Base-by-base conservation (phyloP, 441 rosid genomes). In the Cnidoscolus chayamansa region DNA sequence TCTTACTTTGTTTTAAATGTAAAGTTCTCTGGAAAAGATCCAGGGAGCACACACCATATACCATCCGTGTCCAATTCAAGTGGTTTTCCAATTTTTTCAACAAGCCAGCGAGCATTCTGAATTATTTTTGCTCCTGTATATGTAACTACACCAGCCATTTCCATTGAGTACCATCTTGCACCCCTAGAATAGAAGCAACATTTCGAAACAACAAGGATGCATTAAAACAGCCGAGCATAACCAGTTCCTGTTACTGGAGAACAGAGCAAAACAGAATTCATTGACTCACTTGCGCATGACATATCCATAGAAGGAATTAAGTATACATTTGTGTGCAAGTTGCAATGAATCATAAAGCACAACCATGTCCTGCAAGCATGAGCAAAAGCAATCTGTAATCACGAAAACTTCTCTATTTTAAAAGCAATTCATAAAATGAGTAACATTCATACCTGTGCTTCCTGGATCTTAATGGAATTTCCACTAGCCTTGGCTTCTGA, bases 91-190 rank as follows among this genome's bases (percentile, higher is more conserved):
- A 96, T 96, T 85, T 88, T 89, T 72, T 96, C 97, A 81, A 96
- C 87, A 71, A 96, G 96, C 83, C 93, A 81, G 70, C 91, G 93
- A 75, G 99, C 99, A 81, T 88, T 91, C 81, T 96, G 99, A 78
- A 96, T 96, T 68, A 96, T 96, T 87, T 96, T 96, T 78, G 98
- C 99, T 76, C 99, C 99, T 68, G 98, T 96, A 80, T 96, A 93
- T 20, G 99, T 96, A 78, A 96, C 99, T 67, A 93, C 99, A 74
- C 99, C 98, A 77, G 99, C 99, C 99, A 96, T 96, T 89, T 96
- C 99, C 99, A 93, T 96, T 32, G 99, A 96, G 83, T 93, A 96
- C 99, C 99, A 93, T 84, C 99, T 91, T 80, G 99, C 99, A 78
- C 99, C 99, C 87, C 99, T 95, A 79, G 69, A 77, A 71, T 67